Base-by-base conservation (phyloP, 208 protist genomes). In the Balamuthia mandrillaris region DNA sequence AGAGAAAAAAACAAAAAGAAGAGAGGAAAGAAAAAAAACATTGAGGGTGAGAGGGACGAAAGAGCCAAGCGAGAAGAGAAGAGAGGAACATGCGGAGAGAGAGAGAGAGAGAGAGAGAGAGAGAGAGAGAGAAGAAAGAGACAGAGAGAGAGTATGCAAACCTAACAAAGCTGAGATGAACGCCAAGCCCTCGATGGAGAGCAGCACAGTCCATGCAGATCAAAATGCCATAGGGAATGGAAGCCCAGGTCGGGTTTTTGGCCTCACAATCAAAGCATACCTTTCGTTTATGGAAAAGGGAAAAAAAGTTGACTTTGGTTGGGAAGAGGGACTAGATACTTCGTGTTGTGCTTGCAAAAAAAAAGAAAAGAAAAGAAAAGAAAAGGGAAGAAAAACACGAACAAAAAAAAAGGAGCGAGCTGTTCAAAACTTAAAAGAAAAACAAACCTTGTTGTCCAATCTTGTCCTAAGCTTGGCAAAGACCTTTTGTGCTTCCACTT, bases 151-250 rank as follows among this genome's bases (percentile, higher is more conserved):
- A n/a, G n/a, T n/a, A n/a, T 12, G 9, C 88, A 4, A 94, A 98
- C 79, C 96, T 92, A 83, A 98, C 97, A 89, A 99, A 99, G 49
- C 94, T 96, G 70, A 98, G 92, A 88, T 99, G 96, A 42, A 97
- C 96, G 45, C 97, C 97, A 61, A 98, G 91, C 33, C 92, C 93
- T 61, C 97, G 94, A 88, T 99, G 97, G 10, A 92, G 88, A 41
- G 95, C 95, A 39, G 96, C 95, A 93, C 97, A 99, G 68, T 98
- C 95, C 89, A 98, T 95, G 91, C 97, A 99, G 58, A 99, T 92
- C 81, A 98, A 98, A 68, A 98, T 93, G 78, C 96, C 97, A 86
- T 96, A 98, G 1, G 95, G 96, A 29, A 98, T 93, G 60, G 95
- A 97, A 51, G 95, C 95, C 97, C 97, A 99, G 61, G 92, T 97